Percentiles rank a stretch among this genome's conserved stretches.
phyloP scores from a whole-genome alignment of 1,284 basidiomycete genomes.

The Puccinia coronata region DNA sequence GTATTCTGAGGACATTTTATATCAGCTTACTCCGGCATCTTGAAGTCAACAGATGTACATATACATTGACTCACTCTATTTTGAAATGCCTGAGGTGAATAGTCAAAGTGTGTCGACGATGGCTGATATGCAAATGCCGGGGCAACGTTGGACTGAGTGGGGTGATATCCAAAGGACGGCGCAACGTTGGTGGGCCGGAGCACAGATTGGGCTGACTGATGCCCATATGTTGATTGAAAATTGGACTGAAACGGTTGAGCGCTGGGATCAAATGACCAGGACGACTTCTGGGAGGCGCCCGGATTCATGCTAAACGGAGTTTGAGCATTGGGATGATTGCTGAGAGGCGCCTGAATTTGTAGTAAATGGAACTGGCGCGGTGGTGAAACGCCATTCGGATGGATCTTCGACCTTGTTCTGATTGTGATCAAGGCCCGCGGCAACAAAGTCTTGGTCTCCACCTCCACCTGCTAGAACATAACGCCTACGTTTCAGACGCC shows the following conservation, averaged over 20 bases:
- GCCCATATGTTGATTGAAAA: background rate
- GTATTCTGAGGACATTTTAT: too few relatives aligned
- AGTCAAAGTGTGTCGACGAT: background rate
- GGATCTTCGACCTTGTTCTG: background rate
- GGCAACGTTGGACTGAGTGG: background rate
- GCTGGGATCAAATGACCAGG: too few relatives aligned
- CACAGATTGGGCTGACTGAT: background rate
- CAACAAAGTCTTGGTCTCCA: background rate
- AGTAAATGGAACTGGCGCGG: constrained; percentile 3
- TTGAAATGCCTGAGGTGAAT: background rate
- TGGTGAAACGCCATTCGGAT: constrained; percentile 23
- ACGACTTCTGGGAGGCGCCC: too few relatives aligned
- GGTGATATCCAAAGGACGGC: background rate
- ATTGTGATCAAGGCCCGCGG: background rate
- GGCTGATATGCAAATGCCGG: background rate
- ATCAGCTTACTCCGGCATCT: background rate
- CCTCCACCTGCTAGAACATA: background rate
- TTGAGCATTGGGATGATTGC: background rate
- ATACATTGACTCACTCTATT: background rate
- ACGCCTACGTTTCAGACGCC: background rate
- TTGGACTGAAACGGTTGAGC: background rate
- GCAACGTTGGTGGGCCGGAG: background rate
- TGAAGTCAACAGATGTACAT: background rate
- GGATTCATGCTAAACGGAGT: too few relatives aligned
- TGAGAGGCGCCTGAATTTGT: background rate